Evolutionary conservation across 805 yeast species (phyloP).

Genomic region (Debaryomyces tyrocola): DNA sequence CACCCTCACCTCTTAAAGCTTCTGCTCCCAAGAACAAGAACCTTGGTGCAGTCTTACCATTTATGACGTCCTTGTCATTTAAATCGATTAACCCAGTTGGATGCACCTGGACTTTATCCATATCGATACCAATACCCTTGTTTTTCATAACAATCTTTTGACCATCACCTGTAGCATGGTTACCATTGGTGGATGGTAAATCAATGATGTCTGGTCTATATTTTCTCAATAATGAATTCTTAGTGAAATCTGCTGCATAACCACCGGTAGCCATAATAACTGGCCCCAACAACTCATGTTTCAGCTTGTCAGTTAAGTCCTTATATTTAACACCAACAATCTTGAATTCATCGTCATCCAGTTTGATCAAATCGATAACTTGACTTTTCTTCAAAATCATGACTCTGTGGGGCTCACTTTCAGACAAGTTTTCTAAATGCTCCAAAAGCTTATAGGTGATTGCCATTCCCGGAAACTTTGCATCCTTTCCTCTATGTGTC

Average conservation of each 20-base stretch:
- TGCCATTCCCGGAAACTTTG: conserved; percentile 66
- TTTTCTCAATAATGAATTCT: conserved; percentile 51
- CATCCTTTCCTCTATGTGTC: conserved; percentile 76
- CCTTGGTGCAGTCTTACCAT: conserved; percentile 41
- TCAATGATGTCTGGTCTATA: conserved; percentile 58
- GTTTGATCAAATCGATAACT: conserved; percentile 43
- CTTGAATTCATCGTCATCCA: conserved; percentile 19
- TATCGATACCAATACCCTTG: conserved; percentile 57
- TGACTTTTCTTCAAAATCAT: conserved; percentile 40
- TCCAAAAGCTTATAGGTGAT: conserved; percentile 56
- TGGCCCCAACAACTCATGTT: conserved; percentile 46
- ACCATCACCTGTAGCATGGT: conserved; percentile 65
- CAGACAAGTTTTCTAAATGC: conserved; percentile 47
- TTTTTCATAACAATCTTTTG: conserved; percentile 52
- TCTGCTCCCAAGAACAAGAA: conserved; percentile 64
- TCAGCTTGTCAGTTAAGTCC: conserved; percentile 30
- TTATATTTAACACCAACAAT: conserved; percentile 34
- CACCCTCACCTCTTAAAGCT: conserved; percentile 67
- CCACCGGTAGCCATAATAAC: conserved; percentile 68
- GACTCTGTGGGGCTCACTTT: conserved; percentile 44
- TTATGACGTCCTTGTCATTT: conserved; percentile 43
- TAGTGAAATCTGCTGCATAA: conserved; percentile 62
- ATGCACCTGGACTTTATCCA: conserved; percentile 67
- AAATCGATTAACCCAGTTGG: conserved; percentile 63
- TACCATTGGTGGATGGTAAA: conserved; percentile 61